These are phyloP conservation scores for Stylonectria norvegica DNA, from an alignment of 2,329 filamentous ascomycete genomes.

Conservation along the genomic window DNA sequence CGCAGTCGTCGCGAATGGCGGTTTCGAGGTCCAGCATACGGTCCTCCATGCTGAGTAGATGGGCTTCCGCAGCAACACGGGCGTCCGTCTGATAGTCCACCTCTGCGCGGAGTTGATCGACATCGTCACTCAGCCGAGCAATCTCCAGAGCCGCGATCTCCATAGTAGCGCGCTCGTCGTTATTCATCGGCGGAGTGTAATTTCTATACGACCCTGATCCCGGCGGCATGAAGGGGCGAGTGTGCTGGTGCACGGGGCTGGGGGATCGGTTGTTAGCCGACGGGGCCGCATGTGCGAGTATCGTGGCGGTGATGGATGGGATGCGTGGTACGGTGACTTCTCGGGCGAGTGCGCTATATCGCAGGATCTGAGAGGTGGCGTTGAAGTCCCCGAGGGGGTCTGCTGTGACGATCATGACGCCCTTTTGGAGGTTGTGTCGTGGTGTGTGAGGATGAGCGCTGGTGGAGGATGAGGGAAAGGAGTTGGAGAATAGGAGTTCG, in stretches of 20 bases:
- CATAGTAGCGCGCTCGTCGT: conserved; percentile 66
- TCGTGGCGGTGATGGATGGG: conserved; percentile 74
- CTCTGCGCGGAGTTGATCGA: conserved; percentile 68
- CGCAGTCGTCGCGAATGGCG: conserved; percentile 84
- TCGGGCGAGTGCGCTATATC: conserved; percentile 87
- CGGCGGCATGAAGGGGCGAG: conserved; percentile 41
- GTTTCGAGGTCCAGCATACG: conserved; percentile 68
- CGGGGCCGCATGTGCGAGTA: conserved; percentile 42
- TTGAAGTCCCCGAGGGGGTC: conserved; percentile 94
- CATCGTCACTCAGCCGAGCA: conserved; percentile 66
- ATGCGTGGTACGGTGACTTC: conserved; percentile 90
- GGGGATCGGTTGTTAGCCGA: conserved; percentile 21
- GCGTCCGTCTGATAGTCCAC: conserved; percentile 68
- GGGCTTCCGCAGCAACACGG: conserved; percentile 68
- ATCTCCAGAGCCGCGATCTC: conserved; percentile 81
- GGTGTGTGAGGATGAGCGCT: conserved; percentile 34
- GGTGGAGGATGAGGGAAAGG: conserved; percentile 62
- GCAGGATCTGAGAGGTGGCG: conserved; percentile 90
- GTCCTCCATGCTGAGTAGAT: conserved; percentile 67
- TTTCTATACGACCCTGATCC: conserved; percentile 36
- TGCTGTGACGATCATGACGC: conserved; percentile 93
- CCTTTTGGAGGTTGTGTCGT: conserved; percentile 73
- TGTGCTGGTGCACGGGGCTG: conserved; percentile 35
- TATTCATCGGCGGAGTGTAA: conserved; percentile 37
- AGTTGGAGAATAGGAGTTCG: conserved; percentile 84